A percentile compares a stretch with the other conserved stretches of the same genome.
phyloP scores from a whole-genome alignment of 768 basidiomycete genomes.

The Suillus sp. region DNA sequence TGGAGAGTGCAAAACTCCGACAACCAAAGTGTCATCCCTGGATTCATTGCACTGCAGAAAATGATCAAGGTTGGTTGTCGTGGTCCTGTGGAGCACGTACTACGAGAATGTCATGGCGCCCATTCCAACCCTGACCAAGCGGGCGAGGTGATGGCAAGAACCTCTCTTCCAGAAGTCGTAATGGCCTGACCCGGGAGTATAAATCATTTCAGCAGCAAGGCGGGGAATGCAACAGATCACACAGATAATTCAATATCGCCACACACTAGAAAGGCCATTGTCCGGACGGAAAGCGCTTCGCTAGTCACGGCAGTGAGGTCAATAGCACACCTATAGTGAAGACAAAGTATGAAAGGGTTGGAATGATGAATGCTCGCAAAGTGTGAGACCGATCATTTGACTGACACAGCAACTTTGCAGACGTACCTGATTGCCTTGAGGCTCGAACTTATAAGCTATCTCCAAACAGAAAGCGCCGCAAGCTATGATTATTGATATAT shows the following conservation, averaged over 20 bases:
- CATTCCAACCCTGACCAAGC: too few species aligned
- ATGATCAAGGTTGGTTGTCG: too few species aligned
- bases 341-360: constrained; percentile 51
- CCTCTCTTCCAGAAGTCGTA: too few species aligned
- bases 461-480: not conserved
- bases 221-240: not conserved
- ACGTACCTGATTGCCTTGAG: constrained; percentile 54
- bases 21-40: too few species aligned
- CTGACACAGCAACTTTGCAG: constrained; percentile 32
- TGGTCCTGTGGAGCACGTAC: too few species aligned
- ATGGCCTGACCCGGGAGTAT: not conserved
- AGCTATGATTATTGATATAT: constrained; percentile 5
- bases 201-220: not conserved
- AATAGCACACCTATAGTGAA: constrained; percentile 3
- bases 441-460: constrained; percentile 18
- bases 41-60: too few species aligned
- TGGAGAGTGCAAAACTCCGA: too few species aligned
- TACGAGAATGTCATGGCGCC: too few species aligned
- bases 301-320: too few species aligned
- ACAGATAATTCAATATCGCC: not conserved
- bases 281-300: constrained; percentile 32
- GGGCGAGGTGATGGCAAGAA: too few species aligned
- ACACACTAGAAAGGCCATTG: not conserved
- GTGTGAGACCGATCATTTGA: not conserved
- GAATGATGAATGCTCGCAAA: constrained; percentile 65